A percentile compares a stretch with the other conserved stretches of the same genome.
Evolutionary conservation across 768 basidiomycete genomes (phyloP).

Genomic region (Candolleomyces aberdarensis): DNA sequence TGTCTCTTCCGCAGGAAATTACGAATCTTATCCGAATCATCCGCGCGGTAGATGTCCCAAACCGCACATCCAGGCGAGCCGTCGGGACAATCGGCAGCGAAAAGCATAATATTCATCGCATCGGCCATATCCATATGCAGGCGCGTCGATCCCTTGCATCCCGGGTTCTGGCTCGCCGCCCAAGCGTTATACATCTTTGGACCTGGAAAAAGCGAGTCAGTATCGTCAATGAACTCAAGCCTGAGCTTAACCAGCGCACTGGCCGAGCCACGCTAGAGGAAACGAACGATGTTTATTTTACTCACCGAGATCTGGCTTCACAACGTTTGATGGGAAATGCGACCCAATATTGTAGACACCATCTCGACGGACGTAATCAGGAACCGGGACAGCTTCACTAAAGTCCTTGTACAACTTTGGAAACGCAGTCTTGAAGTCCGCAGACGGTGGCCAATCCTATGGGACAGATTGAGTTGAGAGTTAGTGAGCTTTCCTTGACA

Average conservation of each 20-base stretch:
- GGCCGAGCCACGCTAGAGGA: constrained; percentile 2
- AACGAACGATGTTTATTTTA: constrained; percentile 8
- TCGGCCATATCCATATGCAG: constrained; percentile 96
- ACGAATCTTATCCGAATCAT: constrained; percentile 78
- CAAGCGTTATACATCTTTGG: constrained; percentile 97
- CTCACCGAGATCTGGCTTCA: constrained; percentile 78
- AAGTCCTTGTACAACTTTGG: constrained; percentile 89
- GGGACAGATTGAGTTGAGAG: background rate
- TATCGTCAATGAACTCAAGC: constrained; percentile 5
- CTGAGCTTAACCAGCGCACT: background rate
- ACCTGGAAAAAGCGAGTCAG: constrained; percentile 41
- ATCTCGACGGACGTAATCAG: constrained; percentile 87
- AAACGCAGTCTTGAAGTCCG: constrained; percentile 80
- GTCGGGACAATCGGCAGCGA: constrained; percentile 52
- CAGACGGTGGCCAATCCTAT: constrained; percentile 90
- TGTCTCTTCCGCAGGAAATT: constrained; percentile 62
- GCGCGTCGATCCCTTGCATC: constrained; percentile 81
- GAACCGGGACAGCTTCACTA: constrained; percentile 76
- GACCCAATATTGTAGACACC: constrained; percentile 86
- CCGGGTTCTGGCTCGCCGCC: constrained; percentile 59
- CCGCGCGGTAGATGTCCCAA: constrained; percentile 87
- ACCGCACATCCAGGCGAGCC: constrained; percentile 77
- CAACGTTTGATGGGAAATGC: constrained; percentile 78
- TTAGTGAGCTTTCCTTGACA: background rate
- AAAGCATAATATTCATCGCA: constrained; percentile 89